phyloP scores from a whole-genome alignment of 2,329 filamentous ascomycete genomes.

The Aspergillus uvarum region DNA sequence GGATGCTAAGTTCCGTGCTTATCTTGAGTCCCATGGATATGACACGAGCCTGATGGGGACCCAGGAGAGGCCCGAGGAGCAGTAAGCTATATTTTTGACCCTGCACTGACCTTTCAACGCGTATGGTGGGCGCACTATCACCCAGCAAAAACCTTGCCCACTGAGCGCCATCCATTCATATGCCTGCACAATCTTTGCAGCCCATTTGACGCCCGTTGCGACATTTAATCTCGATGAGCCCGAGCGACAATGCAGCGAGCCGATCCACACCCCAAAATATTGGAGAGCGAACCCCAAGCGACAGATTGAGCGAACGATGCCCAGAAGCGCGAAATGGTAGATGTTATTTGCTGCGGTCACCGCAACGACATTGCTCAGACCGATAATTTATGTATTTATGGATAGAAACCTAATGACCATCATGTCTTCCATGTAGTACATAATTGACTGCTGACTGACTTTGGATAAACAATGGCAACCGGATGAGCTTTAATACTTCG shows the following conservation, averaged over 20 bases:
- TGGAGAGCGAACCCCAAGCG: background rate
- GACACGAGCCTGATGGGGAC: conserved; percentile 62
- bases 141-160: background rate
- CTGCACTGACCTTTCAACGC: background rate
- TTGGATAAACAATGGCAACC: too few relatives aligned
- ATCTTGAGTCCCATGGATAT: conserved; percentile 71
- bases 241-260: background rate
- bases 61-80: background rate
- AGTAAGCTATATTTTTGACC: background rate
- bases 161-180: background rate
- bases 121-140: background rate
- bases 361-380: background rate
- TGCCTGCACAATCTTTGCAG: background rate
- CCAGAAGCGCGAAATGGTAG: conserved; percentile 7
- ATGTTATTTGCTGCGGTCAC: background rate
- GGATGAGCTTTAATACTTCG: too few relatives aligned
- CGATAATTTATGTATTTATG: background rate
- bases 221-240: background rate
- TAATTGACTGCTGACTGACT: background rate
- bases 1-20: conserved; percentile 72
- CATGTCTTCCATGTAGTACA: background rate
- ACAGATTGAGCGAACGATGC: background rate
- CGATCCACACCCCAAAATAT: background rate
- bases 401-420: background rate
- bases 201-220: background rate